Base-by-base conservation (phyloP, 176 grass and related monocot species). In the Puccinellia tenuiflora region DNA sequence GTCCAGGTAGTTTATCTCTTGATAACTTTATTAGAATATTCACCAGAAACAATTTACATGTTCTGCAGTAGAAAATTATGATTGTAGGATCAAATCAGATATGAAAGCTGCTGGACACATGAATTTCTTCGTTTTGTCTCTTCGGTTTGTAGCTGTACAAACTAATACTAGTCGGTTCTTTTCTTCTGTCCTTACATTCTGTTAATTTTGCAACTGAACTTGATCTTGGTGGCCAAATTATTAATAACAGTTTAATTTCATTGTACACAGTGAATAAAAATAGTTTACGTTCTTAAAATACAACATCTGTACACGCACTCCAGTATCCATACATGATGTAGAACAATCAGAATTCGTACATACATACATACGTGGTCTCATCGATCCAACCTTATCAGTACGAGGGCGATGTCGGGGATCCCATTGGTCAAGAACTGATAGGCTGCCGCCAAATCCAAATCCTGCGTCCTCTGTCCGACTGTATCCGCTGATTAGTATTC, bases 81-180 rank as follows among this genome's bases (percentile, higher is more conserved):
- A 57, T 84, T 21, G 5, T 84, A 81, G 88, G 73, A 35, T 63
- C 57, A 67, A 81, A 85, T 54, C 64, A 78, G 78, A 76, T 16
- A 73, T 86, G 52, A 65, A 54, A 82, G 60, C 26, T 62, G 21
- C 21, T 66, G 39, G 20, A 81, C 14, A 59, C 15, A 47, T 60
- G 31, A n/a, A n/a, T n/a, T n/a, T n/a, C n/a, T n/a, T n/a, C n/a
- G n/a, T n/a, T n/a, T n/a, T n/a, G n/a, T 84, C 77, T 67, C 75
- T 38, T 62, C 2, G 33, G 47, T 10, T 16, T 17, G 7, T 29
- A 46, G 50, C 22, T 89, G 76, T 73, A 66, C 46, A 88, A 46
- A 46, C 39, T 65, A 65, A 34, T 12, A 46, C 14, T 43, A 35
- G 9, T 42, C 7, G 29, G 64, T 51, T 52, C 29, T 37, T 52